These are phyloP conservation scores for Auriculariales sp. DNA, from an alignment of 768 basidiomycete species.

Conservation along the genomic window DNA sequence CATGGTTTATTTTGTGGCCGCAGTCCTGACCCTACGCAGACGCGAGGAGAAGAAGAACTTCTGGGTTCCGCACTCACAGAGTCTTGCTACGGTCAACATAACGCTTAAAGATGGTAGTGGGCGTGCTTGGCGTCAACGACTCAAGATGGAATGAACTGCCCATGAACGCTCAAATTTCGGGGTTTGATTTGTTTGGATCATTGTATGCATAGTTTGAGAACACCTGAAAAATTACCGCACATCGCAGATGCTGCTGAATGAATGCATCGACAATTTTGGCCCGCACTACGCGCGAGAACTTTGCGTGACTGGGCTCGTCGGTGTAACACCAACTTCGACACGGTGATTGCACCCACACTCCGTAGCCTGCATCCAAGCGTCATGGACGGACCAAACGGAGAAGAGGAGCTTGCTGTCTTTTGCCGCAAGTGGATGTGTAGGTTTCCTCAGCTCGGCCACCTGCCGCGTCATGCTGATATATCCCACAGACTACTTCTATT, in stretches of 20 bases:
- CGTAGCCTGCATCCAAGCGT: conserved; percentile 45
- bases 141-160: too few species aligned
- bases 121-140: too few species aligned
- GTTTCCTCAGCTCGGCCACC: too few species aligned
- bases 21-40: too few species aligned
- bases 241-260: conserved; percentile 63
- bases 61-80: too few species aligned
- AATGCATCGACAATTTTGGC: conserved; percentile 73
- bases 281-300: conserved; percentile 75
- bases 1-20: too few species aligned
- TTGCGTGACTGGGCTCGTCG: conserved; percentile 63
- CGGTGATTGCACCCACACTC: conserved; percentile 42
- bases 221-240: conserved; percentile 54
- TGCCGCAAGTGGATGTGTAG: conserved; percentile 59
- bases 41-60: too few species aligned
- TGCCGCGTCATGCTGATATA: conserved; percentile 34
- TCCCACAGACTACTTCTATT: conserved; percentile 28
- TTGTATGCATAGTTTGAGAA: too few species aligned
- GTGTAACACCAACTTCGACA: conserved; percentile 44
- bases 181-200: too few species aligned
- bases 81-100: too few species aligned
- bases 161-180: too few species aligned
- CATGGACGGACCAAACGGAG: conserved; percentile 27
- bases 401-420: conserved; percentile 55
- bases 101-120: too few species aligned